Evolutionary conservation across 805 yeast genomes (phyloP), one percentile per base, ranked within the genome.

Genomic region (Yamadazyma tumulicola): DNA sequence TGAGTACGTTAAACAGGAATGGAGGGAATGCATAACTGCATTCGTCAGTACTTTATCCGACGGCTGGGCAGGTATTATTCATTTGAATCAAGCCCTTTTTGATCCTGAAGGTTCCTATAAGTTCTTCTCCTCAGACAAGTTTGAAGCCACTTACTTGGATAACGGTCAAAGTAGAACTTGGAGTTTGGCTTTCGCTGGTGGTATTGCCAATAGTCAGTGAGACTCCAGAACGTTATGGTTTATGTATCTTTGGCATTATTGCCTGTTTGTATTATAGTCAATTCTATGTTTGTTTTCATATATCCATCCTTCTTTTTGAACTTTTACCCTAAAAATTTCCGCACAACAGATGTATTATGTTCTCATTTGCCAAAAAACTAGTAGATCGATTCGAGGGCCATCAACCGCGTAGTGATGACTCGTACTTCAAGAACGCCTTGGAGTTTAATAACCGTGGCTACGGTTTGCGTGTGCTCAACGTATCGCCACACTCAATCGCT

Each of bases 21-120:
- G 85, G 85, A 59, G 68, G 5, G 63, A 67, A 31, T 72, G 67
- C 39, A 57, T 81, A 20, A 48, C 57, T 1, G 42, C 55, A 1
- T 70, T 78, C 30, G 69, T 75, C 7, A 64, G 61, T 26, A 51
- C 52, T 20, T 71, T 81, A 5, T 63, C 61, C 11, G 76, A 73
- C 47, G 87, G 87, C 1, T 83, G 88, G 89, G 72, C 71, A 31
- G 86, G 88, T 36, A 67, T 83, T n/a, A 63, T 88, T 32, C 73
- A 77, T 60, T 67, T 85, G 31, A 85, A 88, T 56, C 72, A 74
- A 44, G 96, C 95, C 0, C 61, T 89, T 14, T 74, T 62, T 48
- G 85, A 88, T 54, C 85, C 96, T 1, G 37, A 53, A 14, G 37
- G 70, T 1, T 69, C 94, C 0, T 86, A 78, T 52, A 45, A 60